Evolutionary conservation across 2,329 filamentous ascomycete species (phyloP).

Genomic region (Pseudogymnoascus destructans): DNA sequence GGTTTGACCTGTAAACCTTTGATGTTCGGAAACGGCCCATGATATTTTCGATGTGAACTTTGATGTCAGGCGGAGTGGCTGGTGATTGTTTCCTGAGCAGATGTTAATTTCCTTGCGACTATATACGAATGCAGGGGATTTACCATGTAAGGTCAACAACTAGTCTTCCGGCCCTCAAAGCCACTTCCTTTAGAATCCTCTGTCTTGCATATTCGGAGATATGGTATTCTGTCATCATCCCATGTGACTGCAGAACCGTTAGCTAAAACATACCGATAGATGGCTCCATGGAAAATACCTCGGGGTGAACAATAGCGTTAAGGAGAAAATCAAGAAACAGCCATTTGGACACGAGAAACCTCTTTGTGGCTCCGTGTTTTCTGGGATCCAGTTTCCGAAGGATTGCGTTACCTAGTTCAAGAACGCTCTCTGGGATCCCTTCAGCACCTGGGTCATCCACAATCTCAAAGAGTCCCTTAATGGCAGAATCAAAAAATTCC

Average conservation of each 20-base stretch:
- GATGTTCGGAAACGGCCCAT: slow-evolving; percentile 43
- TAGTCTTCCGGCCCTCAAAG: slow-evolving; percentile 63
- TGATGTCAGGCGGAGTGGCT: slow-evolving; percentile 49
- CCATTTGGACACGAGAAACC: slow-evolving; percentile 81
- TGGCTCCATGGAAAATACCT: slow-evolving; percentile 38
- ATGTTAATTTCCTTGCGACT: slow-evolving; percentile 10
- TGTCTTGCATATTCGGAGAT: slow-evolving; percentile 84
- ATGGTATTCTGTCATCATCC: slow-evolving; percentile 76
- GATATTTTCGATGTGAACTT: slow-evolving; percentile 59
- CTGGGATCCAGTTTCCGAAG: slow-evolving; percentile 62
- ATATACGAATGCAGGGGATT: slow-evolving; percentile 29
- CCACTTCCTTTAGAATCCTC: slow-evolving; percentile 67
- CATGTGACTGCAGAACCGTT: slow-evolving; percentile 32
- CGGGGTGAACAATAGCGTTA: slow-evolving; percentile 75
- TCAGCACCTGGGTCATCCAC: slow-evolving; percentile 74
- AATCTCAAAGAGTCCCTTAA: slow-evolving; percentile 70
- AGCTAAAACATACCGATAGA: slow-evolving; percentile 11
- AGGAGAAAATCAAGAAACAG: slow-evolving; percentile 81
- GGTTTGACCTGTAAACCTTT: slow-evolving; percentile 33
- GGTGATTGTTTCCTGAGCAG: slow-evolving; percentile 41
- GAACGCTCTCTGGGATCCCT: slow-evolving; percentile 72
- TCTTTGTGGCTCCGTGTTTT: slow-evolving; percentile 60
- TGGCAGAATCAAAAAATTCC: slow-evolving; percentile 75
- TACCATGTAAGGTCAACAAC: slow-evolving; percentile 61
- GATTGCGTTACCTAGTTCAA: slow-evolving; percentile 77